Conservation (phyloP, 2,329 filamentous ascomycete genomes). For the Alternaria ethzedia region DNA sequence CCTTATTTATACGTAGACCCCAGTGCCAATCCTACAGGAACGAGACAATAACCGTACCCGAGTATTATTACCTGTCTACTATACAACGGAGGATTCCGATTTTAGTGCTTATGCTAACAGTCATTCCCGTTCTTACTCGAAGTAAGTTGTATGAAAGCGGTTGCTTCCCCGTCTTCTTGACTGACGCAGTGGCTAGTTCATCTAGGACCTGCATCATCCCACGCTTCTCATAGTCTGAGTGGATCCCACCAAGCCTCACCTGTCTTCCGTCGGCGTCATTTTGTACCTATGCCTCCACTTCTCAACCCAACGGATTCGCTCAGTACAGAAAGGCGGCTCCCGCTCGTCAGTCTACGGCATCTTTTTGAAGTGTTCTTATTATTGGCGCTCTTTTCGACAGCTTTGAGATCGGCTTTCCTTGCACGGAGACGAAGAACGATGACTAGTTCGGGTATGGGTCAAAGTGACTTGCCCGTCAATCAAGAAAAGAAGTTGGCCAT, state of each 20-base stretch:
- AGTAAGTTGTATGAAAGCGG: conserved; percentile 45
- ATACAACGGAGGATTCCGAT: conserved; percentile 27
- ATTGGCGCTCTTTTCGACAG: conserved; percentile 22
- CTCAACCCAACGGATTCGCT: conserved; percentile 19
- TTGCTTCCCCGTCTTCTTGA: conserved; percentile 23
- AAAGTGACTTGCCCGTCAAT: not conserved
- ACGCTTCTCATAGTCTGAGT: conserved; percentile 24
- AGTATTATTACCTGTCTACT: conserved; percentile 34
- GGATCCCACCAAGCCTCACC: conserved; percentile 26
- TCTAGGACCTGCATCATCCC: conserved; percentile 35
- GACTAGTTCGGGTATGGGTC: not conserved
- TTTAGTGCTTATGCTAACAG: conserved; percentile 47
- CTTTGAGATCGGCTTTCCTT: conserved; percentile 19
- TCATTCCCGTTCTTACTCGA: conserved; percentile 34
- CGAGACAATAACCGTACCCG: conserved; percentile 15
- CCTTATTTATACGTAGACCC: conserved; percentile 37
- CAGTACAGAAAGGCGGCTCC: conserved; percentile 17
- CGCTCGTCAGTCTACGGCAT: conserved; percentile 5
- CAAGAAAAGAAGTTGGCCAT: not conserved
- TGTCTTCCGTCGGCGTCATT: conserved; percentile 15
- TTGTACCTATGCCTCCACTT: conserved; percentile 41
- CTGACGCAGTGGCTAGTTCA: conserved; percentile 39
- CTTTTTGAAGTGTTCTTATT: conserved; percentile 27
- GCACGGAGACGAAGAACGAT: conserved; percentile 27
- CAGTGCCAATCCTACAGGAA: conserved; percentile 38